phyloP scores from a whole-genome alignment of 2,329 filamentous ascomycete species.

The Lasiodiplodia theobromae region DNA sequence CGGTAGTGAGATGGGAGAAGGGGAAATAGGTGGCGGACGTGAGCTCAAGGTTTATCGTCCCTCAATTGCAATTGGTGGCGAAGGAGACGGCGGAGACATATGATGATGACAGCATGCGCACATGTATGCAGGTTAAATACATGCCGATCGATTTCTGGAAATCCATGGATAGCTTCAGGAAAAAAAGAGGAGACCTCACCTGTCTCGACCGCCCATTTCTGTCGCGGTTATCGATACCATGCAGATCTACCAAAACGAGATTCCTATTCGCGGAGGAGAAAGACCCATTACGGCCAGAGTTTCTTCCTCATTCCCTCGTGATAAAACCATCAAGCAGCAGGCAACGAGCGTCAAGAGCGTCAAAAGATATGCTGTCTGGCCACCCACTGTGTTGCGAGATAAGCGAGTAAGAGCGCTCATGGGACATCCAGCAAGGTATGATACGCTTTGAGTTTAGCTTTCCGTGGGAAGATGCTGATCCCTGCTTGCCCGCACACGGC shows the following conservation, averaged over 20 bases:
- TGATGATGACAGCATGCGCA: not conserved
- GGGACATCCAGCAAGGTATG: not conserved
- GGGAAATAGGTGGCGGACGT: not conserved
- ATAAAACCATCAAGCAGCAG: not conserved
- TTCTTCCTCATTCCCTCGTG: not conserved
- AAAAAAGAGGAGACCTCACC: not conserved
- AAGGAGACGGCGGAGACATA: not conserved
- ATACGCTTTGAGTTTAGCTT: not conserved
- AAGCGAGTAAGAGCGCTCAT: slow-evolving; percentile 1
- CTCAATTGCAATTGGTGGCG: not conserved
- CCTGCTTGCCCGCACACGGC: too few species aligned
- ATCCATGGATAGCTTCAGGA: not conserved
- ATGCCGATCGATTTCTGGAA: slow-evolving; percentile 1
- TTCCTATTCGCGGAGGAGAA: not conserved
- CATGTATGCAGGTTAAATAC: not conserved
- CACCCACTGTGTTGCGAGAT: not conserved
- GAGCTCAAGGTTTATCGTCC: not conserved
- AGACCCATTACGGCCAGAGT: not conserved
- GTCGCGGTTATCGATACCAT: not conserved
- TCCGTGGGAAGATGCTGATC: not conserved
- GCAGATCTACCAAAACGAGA: not conserved
- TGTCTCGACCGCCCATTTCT: not conserved
- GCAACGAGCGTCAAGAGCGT: slow-evolving; percentile 19
- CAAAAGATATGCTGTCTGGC: not conserved
- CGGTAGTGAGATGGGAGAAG: not conserved